Base-by-base conservation (phyloP, 768 basidiomycete genomes). In the Kwoniella heveanensis region DNA sequence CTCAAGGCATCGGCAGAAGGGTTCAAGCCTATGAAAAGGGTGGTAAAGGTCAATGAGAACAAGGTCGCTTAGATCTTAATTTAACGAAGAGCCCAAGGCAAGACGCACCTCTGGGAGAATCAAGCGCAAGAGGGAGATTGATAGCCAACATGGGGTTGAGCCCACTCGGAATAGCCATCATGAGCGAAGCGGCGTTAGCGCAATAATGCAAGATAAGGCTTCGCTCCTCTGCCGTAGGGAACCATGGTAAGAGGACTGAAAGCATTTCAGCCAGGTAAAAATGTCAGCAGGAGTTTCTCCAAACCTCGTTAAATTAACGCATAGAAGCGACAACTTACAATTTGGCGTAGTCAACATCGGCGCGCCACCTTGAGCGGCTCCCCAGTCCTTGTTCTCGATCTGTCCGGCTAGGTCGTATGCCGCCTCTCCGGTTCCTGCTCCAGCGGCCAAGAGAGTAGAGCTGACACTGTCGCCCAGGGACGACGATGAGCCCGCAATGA, bases 171-270 rank as follows among this genome's bases (percentile, higher is more conserved):
- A 82, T 73, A 68, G 80, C 81, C 83, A 85, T 82, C 77, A 83
- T 82, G 60, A 83, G 78, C 70, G 82, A 82, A 62, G 83, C 81
- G 48, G 82, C 81, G 75, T 80, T 82, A 78, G 83, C 80, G 73
- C 81, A 83, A 79, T 77, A 80, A 59, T 80, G 79, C 17, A 80
- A 60, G 50, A 80, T 80, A 1, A 80, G 62, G 53, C 74, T 72
- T 26, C 79, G 54, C 55, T 77, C 75, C 54, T 78, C 74, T 9
- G 72, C 59, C 1, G 79, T 78, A 7, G 77, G 77, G 68, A 80
- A 80, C 79, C 79, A 80, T 5, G 79, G 79, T 15, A 78, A 57
- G 10, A 78, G 66, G 70, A 76, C 77, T 78, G 60, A 17, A 9
- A 3, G 54, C 44, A 15, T 26, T 32, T 5, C 13, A 32, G 32